Conservation (phyloP, 1,284 basidiomycete genomes). For the Fomitopsis schrenkii region DNA sequence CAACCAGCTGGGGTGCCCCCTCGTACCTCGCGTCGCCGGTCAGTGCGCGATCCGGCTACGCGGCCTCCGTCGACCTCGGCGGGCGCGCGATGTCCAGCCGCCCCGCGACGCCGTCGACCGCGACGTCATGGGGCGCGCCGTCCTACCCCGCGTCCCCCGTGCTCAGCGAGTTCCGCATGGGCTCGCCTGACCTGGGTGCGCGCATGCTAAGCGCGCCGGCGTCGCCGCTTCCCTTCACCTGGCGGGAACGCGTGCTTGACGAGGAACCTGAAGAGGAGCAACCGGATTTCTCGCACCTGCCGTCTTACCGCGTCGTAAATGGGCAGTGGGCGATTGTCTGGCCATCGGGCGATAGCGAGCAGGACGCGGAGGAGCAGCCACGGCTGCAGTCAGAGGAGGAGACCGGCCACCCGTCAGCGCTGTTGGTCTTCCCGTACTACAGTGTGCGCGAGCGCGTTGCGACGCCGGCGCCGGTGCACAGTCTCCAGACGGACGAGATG, state of each 20-base stretch:
- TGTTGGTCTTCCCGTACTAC: not conserved
- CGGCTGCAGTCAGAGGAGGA: not conserved
- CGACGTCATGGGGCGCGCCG: conserved; percentile 42
- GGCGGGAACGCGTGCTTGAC: conserved; percentile 4
- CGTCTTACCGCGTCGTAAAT: not conserved
- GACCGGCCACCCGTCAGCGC: not conserved
- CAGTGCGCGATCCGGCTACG: conserved; percentile 24
- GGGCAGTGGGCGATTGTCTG: conserved; percentile 5
- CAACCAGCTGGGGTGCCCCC: conserved; percentile 38
- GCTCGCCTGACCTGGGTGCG: conserved; percentile 18
- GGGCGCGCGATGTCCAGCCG: conserved; percentile 32
- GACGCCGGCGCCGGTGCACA: not conserved
- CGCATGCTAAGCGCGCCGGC: conserved; percentile 13
- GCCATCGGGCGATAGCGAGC: not conserved
- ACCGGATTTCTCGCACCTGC: not conserved
- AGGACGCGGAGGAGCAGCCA: not conserved
- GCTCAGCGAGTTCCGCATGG: conserved; percentile 23
- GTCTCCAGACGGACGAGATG: conserved; percentile 3
- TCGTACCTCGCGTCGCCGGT: conserved; percentile 35
- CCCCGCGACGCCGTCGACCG: conserved; percentile 38
- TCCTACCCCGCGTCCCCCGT: conserved; percentile 36
- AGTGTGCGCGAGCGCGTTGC: not conserved
- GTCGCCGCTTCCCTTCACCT: conserved; percentile 8
- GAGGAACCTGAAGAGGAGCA: not conserved
- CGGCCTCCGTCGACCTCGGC: conserved; percentile 41